These are phyloP conservation scores for Mycena galopus DNA, from an alignment of 768 basidiomycete genomes.

Conservation along the genomic window DNA sequence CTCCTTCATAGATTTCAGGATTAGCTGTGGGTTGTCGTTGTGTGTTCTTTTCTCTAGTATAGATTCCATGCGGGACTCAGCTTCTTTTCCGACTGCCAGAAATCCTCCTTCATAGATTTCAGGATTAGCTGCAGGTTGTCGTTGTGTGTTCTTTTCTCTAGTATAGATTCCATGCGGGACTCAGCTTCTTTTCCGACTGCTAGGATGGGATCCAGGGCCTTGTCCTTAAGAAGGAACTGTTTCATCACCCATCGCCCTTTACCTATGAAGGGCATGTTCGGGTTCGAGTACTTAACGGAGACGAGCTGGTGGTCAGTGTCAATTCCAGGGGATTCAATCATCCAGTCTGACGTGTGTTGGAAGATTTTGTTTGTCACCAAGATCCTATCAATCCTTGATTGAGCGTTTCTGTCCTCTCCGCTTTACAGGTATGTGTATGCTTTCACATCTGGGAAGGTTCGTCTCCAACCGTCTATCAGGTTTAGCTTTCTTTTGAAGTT, in stretches of 20 bases:
- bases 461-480: background rate
- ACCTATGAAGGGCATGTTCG: background rate
- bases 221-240: too few species aligned
- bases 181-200: too few species aligned
- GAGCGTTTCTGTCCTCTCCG: too few species aligned
- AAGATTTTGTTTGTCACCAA: too few species aligned
- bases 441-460: background rate
- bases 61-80: background rate
- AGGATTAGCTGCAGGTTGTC: background rate
- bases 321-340: too few species aligned
- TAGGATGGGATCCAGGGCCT: too few species aligned
- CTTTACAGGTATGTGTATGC: too few species aligned
- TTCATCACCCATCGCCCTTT: background rate
- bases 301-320: too few species aligned
- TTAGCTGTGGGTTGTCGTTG: too few species aligned
- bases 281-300: background rate
- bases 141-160: background rate
- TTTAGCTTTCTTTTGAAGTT: background rate
- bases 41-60: background rate
- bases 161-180: background rate
- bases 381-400: too few species aligned
- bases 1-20: background rate
- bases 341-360: too few species aligned
- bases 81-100: too few species aligned
- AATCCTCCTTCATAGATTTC: background rate